Percentiles rank a stretch among this genome's conserved stretches.
Conservation (phyloP, 768 basidiomycete species). For the Lyophyllum semitale region DNA sequence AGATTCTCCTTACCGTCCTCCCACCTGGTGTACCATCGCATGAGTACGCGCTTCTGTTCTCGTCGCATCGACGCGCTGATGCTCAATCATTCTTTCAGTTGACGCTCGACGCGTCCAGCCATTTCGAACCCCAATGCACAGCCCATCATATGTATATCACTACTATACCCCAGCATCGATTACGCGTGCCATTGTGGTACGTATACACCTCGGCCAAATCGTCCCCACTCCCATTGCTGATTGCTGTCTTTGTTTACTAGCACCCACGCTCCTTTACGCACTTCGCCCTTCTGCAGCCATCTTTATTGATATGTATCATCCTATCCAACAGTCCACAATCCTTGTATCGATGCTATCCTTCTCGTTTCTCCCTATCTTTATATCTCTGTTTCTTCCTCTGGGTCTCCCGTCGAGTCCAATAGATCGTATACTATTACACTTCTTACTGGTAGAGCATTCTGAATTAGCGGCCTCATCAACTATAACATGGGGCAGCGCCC, state of each 20-base stretch:
- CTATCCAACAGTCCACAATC: background rate
- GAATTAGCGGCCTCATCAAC: no score
- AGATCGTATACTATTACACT: no score
- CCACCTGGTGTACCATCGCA: conserved; percentile 23
- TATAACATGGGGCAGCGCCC: no score
- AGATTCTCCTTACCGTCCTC: conserved; percentile 17
- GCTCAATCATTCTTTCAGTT: background rate
- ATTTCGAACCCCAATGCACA: background rate
- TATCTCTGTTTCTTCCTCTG: background rate
- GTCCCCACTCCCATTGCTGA: background rate
- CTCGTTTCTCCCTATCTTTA: background rate
- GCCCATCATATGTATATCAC: background rate
- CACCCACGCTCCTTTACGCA: background rate
- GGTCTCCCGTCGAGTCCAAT: background rate
- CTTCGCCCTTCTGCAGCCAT: background rate
- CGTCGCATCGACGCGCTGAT: conserved; percentile 10
- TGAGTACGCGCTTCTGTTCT: conserved; percentile 21
- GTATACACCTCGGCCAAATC: background rate
- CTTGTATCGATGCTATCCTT: background rate
- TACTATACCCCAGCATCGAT: background rate
- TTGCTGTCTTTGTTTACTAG: background rate
- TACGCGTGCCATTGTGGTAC: background rate
- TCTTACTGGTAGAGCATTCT: no score
- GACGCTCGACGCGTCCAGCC: background rate
- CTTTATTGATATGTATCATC: background rate